Percentiles rank a stretch among this genome's conserved stretches.
These are phyloP conservation scores for Tulasnella sp. DNA, from an alignment of 768 basidiomycete genomes.

Conservation along the genomic window DNA sequence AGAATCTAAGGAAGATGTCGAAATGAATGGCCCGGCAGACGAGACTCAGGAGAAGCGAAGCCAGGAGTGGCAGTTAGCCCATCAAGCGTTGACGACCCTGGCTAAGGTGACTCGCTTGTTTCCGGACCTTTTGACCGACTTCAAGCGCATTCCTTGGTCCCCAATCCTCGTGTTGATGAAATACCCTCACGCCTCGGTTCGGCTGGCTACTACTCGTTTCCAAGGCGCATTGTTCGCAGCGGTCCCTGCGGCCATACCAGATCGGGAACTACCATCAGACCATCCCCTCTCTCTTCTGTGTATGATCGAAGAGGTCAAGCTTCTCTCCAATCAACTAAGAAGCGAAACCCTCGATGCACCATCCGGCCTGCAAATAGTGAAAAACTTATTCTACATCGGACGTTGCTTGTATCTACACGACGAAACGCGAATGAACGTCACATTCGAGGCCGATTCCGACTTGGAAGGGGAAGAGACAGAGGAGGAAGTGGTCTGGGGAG, in stretches of 20 bases:
- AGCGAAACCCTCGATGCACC: constrained; percentile 64
- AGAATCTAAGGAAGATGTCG: constrained; percentile 26
- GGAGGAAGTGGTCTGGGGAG: constrained; percentile 20
- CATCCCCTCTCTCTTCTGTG: constrained; percentile 42
- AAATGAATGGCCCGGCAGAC: constrained; percentile 23
- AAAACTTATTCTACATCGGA: constrained; percentile 87
- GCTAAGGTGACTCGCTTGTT: constrained; percentile 45
- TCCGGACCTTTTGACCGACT: constrained; percentile 22
- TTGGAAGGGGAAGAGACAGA: background rate
- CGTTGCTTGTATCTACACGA: constrained; percentile 55
- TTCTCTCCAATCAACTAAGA: constrained; percentile 65
- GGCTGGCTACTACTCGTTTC: constrained; percentile 64
- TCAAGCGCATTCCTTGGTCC: constrained; percentile 44
- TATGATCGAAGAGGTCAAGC: constrained; percentile 62
- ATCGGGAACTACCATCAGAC: constrained; percentile 20
- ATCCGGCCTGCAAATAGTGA: constrained; percentile 75
- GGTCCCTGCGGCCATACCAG: constrained; percentile 33
- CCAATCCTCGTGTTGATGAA: constrained; percentile 53
- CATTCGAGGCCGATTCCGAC: constrained; percentile 17
- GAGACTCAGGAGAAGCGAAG: constrained; percentile 41
- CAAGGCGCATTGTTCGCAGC: constrained; percentile 58
- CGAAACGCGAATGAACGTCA: constrained; percentile 2
- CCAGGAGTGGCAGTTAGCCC: constrained; percentile 69
- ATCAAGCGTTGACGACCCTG: constrained; percentile 61
- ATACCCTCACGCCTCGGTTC: constrained; percentile 93